phyloP scores from a whole-genome alignment of 257 asterid species.

The Eucommia ulmoides region DNA sequence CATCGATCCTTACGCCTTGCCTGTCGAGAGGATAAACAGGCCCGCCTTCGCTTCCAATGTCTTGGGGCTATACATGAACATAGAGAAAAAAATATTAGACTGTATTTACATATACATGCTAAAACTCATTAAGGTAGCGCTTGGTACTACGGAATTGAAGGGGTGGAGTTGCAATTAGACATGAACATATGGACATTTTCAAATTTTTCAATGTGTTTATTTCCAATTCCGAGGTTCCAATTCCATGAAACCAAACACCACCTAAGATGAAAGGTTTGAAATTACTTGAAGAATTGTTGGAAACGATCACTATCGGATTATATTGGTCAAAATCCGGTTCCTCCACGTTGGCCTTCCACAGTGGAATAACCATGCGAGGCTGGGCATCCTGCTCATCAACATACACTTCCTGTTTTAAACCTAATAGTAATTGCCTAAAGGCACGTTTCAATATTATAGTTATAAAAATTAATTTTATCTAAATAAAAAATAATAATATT shows the following conservation, averaged over 20 bases:
- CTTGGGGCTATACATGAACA: constrained; percentile 62
- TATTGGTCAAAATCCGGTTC: constrained; percentile 68
- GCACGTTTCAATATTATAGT: no score
- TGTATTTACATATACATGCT: constrained; percentile 14
- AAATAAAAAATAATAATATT: no score
- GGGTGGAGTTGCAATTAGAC: no score
- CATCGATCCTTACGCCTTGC: constrained; percentile 11
- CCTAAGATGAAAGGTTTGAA: no score
- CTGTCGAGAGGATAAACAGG: constrained; percentile 55
- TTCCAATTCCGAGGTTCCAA: no score
- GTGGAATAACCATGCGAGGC: constrained; percentile 66
- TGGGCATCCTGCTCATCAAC: constrained; percentile 73
- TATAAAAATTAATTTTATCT: no score
- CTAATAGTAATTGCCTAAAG: no score
- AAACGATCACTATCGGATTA: constrained; percentile 59
- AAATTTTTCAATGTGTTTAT: no score
- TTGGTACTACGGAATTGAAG: no score
- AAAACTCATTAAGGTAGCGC: constrained; percentile 5
- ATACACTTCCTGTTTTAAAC: no score
- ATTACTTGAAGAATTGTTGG: constrained; percentile 62
- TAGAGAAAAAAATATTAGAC: constrained; percentile 24
- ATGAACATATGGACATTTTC: no score
- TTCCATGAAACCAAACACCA: no score
- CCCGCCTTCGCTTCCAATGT: constrained; percentile 71
- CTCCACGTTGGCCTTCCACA: constrained; percentile 90